Conservation (phyloP, 257 asterid species). For the Eustoma russellianum region DNA sequence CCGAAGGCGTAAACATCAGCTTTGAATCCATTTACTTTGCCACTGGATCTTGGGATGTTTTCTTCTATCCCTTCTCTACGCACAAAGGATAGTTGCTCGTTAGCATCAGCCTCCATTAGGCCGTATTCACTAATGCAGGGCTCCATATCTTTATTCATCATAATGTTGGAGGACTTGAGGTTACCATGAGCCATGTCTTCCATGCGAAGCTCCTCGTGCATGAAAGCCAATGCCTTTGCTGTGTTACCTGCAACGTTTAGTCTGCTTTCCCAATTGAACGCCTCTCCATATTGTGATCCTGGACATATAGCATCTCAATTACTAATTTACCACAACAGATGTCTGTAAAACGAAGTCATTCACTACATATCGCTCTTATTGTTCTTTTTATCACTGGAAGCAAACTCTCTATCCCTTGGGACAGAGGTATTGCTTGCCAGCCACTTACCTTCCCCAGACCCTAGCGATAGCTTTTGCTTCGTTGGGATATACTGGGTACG, state of each 20-base stretch:
- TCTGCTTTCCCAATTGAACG: constrained; percentile 51
- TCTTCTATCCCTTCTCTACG: constrained; percentile 8
- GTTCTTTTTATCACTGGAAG: too few relatives aligned
- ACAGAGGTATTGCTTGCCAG: too few relatives aligned
- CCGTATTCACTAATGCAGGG: constrained; percentile 69
- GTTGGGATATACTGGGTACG: too few relatives aligned
- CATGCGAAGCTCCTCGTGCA: constrained; percentile 46
- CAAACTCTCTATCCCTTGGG: too few relatives aligned
- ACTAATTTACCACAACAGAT: too few relatives aligned
- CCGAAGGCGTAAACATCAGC: constrained; percentile 49
- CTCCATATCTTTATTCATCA: constrained; percentile 41
- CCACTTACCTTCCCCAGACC: too few relatives aligned
- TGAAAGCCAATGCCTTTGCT: constrained; percentile 45
- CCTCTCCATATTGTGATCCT: constrained; percentile 34
- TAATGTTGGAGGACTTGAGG: constrained; percentile 61
- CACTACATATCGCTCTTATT: too few relatives aligned
- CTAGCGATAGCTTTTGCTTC: too few relatives aligned
- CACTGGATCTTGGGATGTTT: not conserved
- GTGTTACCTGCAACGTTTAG: constrained; percentile 36
- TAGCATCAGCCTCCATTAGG: constrained; percentile 18
- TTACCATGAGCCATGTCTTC: constrained; percentile 62
- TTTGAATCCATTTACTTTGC: constrained; percentile 14
- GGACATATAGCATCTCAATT: constrained; percentile 3
- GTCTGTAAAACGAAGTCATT: too few relatives aligned
- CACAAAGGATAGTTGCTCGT: constrained; percentile 9